A percentile compares a stretch with the other conserved stretches of the same genome.
phyloP scores from a whole-genome alignment of 2,329 filamentous ascomycete genomes.

The Colletotrichum euphorbiae region DNA sequence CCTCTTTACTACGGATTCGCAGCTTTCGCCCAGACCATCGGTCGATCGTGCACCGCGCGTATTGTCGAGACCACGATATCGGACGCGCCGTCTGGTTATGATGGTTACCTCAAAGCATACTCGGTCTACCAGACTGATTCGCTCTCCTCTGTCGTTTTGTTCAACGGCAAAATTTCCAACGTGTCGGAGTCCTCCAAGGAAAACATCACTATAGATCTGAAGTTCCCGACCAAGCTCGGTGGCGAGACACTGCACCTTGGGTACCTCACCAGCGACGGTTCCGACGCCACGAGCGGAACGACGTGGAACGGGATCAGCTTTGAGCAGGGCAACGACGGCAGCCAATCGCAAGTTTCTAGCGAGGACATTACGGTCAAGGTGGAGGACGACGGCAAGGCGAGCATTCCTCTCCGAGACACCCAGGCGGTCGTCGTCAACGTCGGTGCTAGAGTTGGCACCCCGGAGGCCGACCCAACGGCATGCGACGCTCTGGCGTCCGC shows the following conservation, averaged over 20 bases:
- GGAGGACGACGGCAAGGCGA: slow-evolving; percentile 22
- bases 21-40: slow-evolving; percentile 33
- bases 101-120: slow-evolving; percentile 33
- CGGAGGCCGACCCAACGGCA: slow-evolving; percentile 27
- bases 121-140: slow-evolving; percentile 29
- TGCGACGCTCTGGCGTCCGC: slow-evolving; percentile 23
- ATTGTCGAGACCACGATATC: slow-evolving; percentile 26
- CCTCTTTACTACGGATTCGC: slow-evolving; percentile 37
- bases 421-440: slow-evolving; percentile 32
- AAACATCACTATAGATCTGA: slow-evolving; percentile 21
- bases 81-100: slow-evolving; percentile 17
- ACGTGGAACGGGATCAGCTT: slow-evolving; percentile 37
- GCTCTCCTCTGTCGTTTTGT: slow-evolving; percentile 28
- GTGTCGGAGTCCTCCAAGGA: slow-evolving; percentile 29
- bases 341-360: slow-evolving; percentile 12
- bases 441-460: slow-evolving; percentile 23
- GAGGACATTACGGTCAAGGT: slow-evolving; percentile 28
- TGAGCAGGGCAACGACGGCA: slow-evolving; percentile 29
- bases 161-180: slow-evolving; percentile 36
- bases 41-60: slow-evolving; percentile 33
- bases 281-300: slow-evolving; percentile 31
- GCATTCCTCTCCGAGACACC: slow-evolving; percentile 28
- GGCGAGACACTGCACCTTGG: slow-evolving; percentile 29
- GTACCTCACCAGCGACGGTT: slow-evolving; percentile 33
- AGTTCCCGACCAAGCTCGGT: slow-evolving; percentile 27